phyloP scores from a whole-genome alignment of 139 green algal genomes.

The Pseudopediastrum boryanum region DNA sequence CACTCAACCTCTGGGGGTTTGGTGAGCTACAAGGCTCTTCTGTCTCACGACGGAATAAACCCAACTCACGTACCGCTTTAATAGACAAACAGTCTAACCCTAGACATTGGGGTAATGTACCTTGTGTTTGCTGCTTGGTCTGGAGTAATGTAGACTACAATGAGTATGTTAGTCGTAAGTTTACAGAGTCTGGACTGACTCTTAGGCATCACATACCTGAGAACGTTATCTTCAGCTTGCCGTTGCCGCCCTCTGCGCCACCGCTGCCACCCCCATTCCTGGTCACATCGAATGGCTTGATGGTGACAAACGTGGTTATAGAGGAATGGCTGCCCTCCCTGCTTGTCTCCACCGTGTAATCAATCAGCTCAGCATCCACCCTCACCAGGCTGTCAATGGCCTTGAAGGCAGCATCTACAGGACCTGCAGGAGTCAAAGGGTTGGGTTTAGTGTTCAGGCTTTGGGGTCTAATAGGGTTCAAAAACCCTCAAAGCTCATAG shows the following conservation, averaged over 20 bases:
- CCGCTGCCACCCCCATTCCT: slow-evolving; percentile 50
- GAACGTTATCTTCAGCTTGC: slow-evolving; percentile 65
- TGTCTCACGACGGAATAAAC: too few relatives aligned
- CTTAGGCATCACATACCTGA: slow-evolving; percentile 63
- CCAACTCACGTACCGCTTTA: too few relatives aligned
- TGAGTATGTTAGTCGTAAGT: too few relatives aligned
- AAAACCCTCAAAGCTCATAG: too few relatives aligned
- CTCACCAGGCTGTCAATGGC: slow-evolving; percentile 81
- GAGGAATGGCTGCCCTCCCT: slow-evolving; percentile 75
- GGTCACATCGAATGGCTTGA: slow-evolving; percentile 64
- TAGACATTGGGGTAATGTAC: too few relatives aligned
- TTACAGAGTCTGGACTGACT: too few relatives aligned
- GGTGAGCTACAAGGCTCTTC: too few relatives aligned
- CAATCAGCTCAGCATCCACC: slow-evolving; percentile 70
- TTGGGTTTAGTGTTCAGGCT: background rate
- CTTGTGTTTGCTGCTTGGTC: too few relatives aligned
- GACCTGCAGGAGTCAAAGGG: slow-evolving; percentile 47
- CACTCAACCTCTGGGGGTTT: too few relatives aligned
- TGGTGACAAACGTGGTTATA: slow-evolving; percentile 75
- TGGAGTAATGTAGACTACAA: too few relatives aligned
- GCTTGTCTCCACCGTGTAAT: slow-evolving; percentile 90
- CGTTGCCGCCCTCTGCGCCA: slow-evolving; percentile 42
- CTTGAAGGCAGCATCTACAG: slow-evolving; percentile 96
- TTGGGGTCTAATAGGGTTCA: too few relatives aligned
- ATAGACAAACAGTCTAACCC: too few relatives aligned